phyloP scores from a whole-genome alignment of 2,329 filamentous ascomycete genomes.

The Corynespora cassiicola region DNA sequence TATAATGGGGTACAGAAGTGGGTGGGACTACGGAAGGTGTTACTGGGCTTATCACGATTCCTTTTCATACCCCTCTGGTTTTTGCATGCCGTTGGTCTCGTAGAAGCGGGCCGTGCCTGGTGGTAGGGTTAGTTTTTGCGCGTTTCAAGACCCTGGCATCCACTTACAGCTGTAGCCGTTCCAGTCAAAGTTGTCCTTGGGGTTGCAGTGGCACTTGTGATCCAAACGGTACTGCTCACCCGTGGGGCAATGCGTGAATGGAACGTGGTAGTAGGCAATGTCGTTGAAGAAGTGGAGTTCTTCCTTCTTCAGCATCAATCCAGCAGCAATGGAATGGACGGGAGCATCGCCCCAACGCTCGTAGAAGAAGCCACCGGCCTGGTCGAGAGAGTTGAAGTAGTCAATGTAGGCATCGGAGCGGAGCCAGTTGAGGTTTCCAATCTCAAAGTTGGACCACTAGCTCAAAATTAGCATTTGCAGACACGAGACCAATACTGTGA shows the following conservation, averaged over 20 bases:
- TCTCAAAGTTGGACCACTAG: conserved; percentile 98
- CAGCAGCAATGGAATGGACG: conserved; percentile 95
- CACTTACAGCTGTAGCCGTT: conserved; percentile 94
- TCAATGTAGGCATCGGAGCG: conserved; percentile 87
- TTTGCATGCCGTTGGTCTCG: conserved; percentile 79
- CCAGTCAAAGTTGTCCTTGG: conserved; percentile 98
- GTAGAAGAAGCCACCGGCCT: conserved; percentile 97
- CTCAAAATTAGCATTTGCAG: conserved; percentile 32
- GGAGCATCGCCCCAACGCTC: conserved; percentile 98
- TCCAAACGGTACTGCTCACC: conserved; percentile 83
- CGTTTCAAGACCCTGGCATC: background rate
- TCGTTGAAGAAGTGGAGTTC: conserved; percentile 99
- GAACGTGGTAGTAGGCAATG: conserved; percentile 97
- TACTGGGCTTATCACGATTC: conserved; percentile 54
- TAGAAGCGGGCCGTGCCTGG: conserved; percentile 87
- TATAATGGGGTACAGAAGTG: background rate
- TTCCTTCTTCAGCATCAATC: conserved; percentile 85
- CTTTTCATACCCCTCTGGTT: conserved; percentile 84
- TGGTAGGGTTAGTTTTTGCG: conserved; percentile 19
- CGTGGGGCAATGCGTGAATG: conserved; percentile 97
- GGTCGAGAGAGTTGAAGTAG: conserved; percentile 87
- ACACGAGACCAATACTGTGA: background rate
- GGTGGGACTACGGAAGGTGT: conserved; percentile 4
- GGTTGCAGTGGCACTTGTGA: conserved; percentile 92
- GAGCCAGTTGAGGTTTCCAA: conserved; percentile 93